Percentiles rank a stretch among this genome's conserved stretches.
phyloP scores from a whole-genome alignment of 345 rosid genomes.

The Salix viminalis region DNA sequence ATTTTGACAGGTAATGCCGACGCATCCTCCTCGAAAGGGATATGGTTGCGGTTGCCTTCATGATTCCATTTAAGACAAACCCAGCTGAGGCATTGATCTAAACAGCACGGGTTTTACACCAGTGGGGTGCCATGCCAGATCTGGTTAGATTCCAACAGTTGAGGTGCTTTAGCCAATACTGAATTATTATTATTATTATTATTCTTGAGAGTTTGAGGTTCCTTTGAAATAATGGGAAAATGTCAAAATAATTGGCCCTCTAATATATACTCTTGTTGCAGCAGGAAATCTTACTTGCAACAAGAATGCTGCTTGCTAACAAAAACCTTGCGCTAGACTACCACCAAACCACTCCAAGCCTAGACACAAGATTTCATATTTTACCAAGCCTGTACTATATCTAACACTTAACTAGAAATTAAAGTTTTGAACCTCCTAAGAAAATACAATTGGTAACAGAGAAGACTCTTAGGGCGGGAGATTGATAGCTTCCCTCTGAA shows the following conservation, averaged over 20 bases:
- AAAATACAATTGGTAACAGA: neutral
- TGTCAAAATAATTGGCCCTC: neutral
- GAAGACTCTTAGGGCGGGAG: neutral
- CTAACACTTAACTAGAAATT: neutral
- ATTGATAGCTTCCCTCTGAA: neutral
- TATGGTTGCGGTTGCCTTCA: no score
- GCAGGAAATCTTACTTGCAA: neutral
- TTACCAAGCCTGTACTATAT: neutral
- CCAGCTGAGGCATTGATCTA: neutral
- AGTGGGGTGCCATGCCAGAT: neutral
- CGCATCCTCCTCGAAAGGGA: no score
- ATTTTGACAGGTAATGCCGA: no score
- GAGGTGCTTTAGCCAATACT: neutral
- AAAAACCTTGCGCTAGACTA: constrained; percentile 1
- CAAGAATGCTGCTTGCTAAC: neutral
- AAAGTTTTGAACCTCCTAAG: neutral
- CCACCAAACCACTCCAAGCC: constrained; percentile 3
- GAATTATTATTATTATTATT: no score
- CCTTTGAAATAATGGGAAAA: neutral
- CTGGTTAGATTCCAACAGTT: neutral
- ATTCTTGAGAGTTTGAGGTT: neutral
- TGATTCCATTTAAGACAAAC: neutral
- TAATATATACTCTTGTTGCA: neutral
- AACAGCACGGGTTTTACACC: neutral
- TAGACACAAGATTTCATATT: neutral